Percentiles rank a stretch among this genome's conserved stretches.
These are phyloP conservation scores for Zelonia costaricensis DNA, from an alignment of 208 protist species.

Conservation along the genomic window DNA sequence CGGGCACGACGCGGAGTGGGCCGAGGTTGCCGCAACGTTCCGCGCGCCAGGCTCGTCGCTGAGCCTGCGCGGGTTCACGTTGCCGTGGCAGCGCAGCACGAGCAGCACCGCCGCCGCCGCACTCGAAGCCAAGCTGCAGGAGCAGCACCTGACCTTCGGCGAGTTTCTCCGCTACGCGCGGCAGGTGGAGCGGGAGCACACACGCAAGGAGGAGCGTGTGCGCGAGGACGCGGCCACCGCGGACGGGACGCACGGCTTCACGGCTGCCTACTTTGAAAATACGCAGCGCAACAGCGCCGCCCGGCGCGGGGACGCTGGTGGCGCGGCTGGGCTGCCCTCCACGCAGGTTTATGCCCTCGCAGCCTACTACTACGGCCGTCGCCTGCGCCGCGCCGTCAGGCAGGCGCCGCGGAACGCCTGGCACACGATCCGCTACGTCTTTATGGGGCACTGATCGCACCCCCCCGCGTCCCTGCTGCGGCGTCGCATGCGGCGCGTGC, in stretches of 20 bases:
- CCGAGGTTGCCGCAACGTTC: conserved; percentile 49
- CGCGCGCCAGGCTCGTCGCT: conserved; percentile 55
- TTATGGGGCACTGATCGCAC: conserved; percentile 29
- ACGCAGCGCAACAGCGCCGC: conserved; percentile 16
- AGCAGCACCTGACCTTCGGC: conserved; percentile 26
- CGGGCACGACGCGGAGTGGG: conserved; percentile 19
- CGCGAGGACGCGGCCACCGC: conserved; percentile 28
- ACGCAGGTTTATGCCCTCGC: conserved; percentile 18
- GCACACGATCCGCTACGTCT: conserved; percentile 40
- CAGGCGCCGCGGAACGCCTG: conserved; percentile 25
- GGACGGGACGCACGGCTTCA: conserved; percentile 77
- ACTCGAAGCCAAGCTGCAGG: conserved; percentile 29
- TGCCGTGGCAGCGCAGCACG: conserved; percentile 71
- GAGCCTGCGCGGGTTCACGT: conserved; percentile 52
- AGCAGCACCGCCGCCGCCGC: conserved; percentile 23
- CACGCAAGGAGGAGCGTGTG: conserved; percentile 31
- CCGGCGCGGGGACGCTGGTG: conserved; percentile 1
- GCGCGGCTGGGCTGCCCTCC: not conserved
- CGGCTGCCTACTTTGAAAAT: conserved; percentile 59
- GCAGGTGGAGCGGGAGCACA: conserved; percentile 31
- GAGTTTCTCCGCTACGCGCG: conserved; percentile 48
- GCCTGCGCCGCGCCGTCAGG: conserved; percentile 2
- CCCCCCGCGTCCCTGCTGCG: no score
- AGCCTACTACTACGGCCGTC: conserved; percentile 28
- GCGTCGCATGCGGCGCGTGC: no score